Conservation (phyloP, 192 early-diverging fungal species). For the Coemansia sp. region DNA sequence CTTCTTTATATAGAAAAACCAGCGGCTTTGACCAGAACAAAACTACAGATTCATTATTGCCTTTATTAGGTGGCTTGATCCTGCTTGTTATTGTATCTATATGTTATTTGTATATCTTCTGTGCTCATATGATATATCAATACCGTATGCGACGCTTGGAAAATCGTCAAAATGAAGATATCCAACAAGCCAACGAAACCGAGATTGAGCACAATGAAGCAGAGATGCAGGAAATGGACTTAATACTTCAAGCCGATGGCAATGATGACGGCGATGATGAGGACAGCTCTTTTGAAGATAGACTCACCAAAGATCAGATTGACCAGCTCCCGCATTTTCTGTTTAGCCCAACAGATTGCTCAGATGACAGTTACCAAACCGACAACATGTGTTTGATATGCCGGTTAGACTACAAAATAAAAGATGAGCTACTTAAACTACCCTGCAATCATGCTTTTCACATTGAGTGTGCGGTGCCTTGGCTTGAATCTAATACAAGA, state of each 20-base stretch:
- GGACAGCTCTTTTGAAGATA: background rate
- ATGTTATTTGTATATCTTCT: background rate
- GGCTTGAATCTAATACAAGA: conserved; percentile 82
- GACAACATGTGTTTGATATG: conserved; percentile 66
- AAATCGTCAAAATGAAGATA: background rate
- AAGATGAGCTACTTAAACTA: conserved; percentile 62
- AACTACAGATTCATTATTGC: background rate
- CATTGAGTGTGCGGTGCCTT: conserved; percentile 73
- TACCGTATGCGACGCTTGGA: background rate
- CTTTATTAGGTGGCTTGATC: background rate
- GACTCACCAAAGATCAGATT: background rate
- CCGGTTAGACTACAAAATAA: conserved; percentile 70
- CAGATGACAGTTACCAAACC: conserved; percentile 7
- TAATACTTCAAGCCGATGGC: background rate
- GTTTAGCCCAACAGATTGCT: background rate
- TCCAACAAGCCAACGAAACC: background rate
- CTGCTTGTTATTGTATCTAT: background rate
- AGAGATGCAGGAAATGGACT: no score
- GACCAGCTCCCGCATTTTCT: background rate
- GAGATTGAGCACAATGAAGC: no score
- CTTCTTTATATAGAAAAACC: background rate
- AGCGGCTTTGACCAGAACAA: background rate
- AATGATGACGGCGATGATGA: background rate
- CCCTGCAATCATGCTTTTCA: conserved; percentile 87
- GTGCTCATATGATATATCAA: background rate